Evolutionary conservation across 768 basidiomycete genomes (phyloP).

Genomic region (Collybia sp.): DNA sequence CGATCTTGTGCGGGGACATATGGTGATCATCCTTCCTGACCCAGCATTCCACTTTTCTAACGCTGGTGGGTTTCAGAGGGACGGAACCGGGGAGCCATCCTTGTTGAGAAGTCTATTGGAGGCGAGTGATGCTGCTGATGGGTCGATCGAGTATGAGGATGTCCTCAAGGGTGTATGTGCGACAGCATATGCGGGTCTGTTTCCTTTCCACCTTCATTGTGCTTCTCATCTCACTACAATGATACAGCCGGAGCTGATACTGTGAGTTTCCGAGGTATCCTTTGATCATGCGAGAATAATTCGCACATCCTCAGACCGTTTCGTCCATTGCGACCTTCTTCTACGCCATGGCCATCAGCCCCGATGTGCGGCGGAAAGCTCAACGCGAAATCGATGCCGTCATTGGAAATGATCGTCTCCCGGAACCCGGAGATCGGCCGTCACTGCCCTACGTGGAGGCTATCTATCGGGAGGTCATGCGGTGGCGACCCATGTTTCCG

Average conservation of each 20-base stretch:
- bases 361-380: conserved; percentile 13
- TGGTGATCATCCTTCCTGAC: not conserved
- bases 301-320: conserved; percentile 1
- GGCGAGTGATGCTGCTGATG: not conserved
- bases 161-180: conserved; percentile 11
- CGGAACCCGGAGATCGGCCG: conserved; percentile 28
- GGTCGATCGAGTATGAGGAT: not conserved
- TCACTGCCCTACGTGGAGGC: conserved; percentile 35
- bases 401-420: conserved; percentile 30
- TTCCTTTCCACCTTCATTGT: no score
- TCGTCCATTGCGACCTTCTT: conserved; percentile 11
- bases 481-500: conserved; percentile 32
- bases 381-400: conserved; percentile 37
- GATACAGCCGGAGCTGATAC: no score
- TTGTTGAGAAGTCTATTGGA: no score
- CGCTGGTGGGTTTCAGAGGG: not conserved
- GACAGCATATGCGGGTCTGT: no score
- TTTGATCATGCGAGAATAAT: no score
- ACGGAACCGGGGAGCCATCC: no score
- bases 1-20: not conserved
- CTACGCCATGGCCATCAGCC: conserved; percentile 15
- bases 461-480: conserved; percentile 30
- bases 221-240: no score
- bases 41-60: not conserved
- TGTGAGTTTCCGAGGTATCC: no score